A percentile compares a stretch with the other conserved stretches of the same genome.
phyloP scores from a whole-genome alignment of 495 filamentous ascomycete genomes.

The Astrothelium macrocarpum region DNA sequence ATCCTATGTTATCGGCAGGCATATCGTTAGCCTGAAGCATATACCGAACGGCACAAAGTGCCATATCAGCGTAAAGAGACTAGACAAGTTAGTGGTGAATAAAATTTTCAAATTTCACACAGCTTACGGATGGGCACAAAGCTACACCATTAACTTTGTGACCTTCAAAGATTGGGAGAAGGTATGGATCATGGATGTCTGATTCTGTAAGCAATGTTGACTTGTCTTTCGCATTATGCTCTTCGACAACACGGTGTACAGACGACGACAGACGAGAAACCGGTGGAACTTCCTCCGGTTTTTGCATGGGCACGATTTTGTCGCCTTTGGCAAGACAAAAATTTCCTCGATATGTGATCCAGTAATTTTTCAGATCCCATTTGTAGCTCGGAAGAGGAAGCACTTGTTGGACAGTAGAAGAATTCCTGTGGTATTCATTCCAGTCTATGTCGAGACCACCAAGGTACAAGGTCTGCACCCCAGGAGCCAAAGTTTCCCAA shows the following conservation, averaged over 20 bases:
- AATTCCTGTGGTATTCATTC: conserved; percentile 20
- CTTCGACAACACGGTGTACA: conserved; percentile 11
- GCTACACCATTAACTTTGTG: conserved; percentile 8
- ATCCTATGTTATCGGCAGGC: conserved; percentile 42
- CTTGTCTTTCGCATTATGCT: not conserved
- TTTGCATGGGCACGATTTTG: not conserved
- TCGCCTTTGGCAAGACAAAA: not conserved
- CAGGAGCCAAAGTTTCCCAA: conserved; percentile 7
- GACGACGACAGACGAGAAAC: conserved; percentile 6
- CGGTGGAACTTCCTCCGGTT: not conserved
- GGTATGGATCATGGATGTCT: conserved; percentile 5
- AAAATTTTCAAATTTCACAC: not conserved
- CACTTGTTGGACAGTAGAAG: conserved; percentile 5
- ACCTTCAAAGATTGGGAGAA: conserved; percentile 2
- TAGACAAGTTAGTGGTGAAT: not conserved
- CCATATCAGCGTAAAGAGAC: conserved; percentile 13
- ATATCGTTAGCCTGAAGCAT: conserved; percentile 23
- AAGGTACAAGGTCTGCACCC: conserved; percentile 8
- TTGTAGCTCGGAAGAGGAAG: conserved; percentile 56
- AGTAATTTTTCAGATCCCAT: conserved; percentile 76
- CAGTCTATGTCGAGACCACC: conserved; percentile 15
- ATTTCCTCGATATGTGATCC: conserved; percentile 57
- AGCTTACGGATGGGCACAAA: conserved; percentile 10
- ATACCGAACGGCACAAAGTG: conserved; percentile 5
- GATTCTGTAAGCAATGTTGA: conserved; percentile 10